phyloP scores from a whole-genome alignment of 1,284 basidiomycete genomes.

The Trichosporon ovoides region DNA sequence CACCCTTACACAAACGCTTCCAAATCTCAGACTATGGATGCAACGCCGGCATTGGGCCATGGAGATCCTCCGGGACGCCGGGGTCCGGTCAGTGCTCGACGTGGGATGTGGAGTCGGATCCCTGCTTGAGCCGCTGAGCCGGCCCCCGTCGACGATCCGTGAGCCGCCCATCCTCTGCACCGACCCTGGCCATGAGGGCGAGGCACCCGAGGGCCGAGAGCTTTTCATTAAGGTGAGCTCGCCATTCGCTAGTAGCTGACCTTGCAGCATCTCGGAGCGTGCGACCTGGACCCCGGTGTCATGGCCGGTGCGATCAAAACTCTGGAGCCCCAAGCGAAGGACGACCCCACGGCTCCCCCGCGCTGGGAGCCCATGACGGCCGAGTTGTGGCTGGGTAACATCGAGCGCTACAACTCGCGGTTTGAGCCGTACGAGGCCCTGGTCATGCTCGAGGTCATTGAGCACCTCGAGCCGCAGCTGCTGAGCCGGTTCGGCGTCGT shows the following conservation, averaged over 20 bases:
- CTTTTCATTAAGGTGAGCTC: conserved; percentile 41
- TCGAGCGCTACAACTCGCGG: conserved; percentile 67
- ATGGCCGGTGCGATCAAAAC: conserved; percentile 38
- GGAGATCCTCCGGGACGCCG: conserved; percentile 39
- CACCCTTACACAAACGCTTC: conserved; percentile 4
- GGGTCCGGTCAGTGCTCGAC: conserved; percentile 43
- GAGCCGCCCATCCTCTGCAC: conserved; percentile 37
- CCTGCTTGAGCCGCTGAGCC: conserved; percentile 42
- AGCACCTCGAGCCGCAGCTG: conserved; percentile 69
- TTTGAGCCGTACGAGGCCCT: conserved; percentile 75
- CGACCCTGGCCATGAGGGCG: conserved; percentile 4
- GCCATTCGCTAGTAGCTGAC: not conserved
- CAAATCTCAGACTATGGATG: conserved; percentile 39
- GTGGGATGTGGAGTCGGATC: conserved; percentile 47
- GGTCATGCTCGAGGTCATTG: conserved; percentile 84
- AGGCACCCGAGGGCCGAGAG: conserved; percentile 22
- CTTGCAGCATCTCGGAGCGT: conserved; percentile 41
- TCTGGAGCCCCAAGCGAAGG: conserved; percentile 25
- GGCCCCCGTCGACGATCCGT: conserved; percentile 38
- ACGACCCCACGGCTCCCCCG: conserved; percentile 17
- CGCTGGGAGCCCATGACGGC: conserved; percentile 72
- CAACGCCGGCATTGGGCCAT: conserved; percentile 46
- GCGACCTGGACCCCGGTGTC: conserved; percentile 42
- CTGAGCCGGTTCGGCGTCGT: conserved; percentile 73
- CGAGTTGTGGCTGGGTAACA: conserved; percentile 73